Percentiles rank a stretch among this genome's conserved stretches.
Conservation (phyloP, 2,329 filamentous ascomycete species). For the Trichoderma koningii region DNA sequence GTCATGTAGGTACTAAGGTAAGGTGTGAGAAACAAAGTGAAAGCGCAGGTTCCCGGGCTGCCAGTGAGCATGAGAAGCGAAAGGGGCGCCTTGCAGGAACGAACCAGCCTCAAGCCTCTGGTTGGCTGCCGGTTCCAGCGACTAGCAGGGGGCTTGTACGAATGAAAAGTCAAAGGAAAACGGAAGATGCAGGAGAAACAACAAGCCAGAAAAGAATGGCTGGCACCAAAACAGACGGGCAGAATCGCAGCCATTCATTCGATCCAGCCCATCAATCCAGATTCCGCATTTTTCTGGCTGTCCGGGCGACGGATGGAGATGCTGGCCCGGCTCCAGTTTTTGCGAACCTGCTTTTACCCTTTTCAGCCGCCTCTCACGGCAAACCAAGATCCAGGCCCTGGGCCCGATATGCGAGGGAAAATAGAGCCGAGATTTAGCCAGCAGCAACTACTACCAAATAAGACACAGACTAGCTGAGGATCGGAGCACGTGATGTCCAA, state of each 20-base stretch:
- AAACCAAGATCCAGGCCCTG: not conserved
- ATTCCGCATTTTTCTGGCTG: constrained; percentile 22
- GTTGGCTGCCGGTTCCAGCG: not conserved
- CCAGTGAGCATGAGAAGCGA: not conserved
- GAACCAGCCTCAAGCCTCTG: not conserved
- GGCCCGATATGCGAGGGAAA: not conserved
- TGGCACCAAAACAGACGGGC: no score
- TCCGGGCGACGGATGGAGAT: constrained; percentile 26
- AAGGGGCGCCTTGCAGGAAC: constrained; percentile 22
- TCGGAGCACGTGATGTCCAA: constrained; percentile 21
- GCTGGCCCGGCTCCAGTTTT: constrained; percentile 15
- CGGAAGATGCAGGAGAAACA: not conserved
- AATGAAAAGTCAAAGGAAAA: not conserved
- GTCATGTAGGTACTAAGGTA: not conserved
- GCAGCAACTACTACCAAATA: not conserved
- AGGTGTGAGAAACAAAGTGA: constrained; percentile 15
- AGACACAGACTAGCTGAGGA: not conserved
- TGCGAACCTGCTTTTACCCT: constrained; percentile 3
- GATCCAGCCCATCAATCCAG: not conserved
- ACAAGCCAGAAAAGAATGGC: not conserved
- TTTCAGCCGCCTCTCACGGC: constrained; percentile 5
- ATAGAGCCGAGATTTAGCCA: constrained; percentile 22
- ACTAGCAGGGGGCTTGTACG: not conserved
- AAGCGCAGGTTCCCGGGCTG: not conserved
- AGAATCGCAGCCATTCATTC: no score